A percentile compares a stretch with the other conserved stretches of the same genome.
These are phyloP conservation scores for Phaeosphaeria sp. DNA, from an alignment of 2,329 filamentous ascomycete genomes.

Conservation along the genomic window DNA sequence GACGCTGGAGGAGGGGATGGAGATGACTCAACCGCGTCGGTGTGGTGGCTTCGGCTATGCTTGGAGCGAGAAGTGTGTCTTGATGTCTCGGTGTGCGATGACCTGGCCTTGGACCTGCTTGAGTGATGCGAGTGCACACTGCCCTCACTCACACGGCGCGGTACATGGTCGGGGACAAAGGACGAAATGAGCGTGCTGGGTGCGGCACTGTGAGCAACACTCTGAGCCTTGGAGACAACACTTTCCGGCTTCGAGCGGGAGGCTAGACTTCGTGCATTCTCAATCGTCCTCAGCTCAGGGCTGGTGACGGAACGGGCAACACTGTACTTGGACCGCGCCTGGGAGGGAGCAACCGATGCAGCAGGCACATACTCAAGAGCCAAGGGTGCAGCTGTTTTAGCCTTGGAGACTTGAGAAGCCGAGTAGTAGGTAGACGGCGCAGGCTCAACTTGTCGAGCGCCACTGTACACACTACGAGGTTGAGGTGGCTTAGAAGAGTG, in stretches of 20 bases:
- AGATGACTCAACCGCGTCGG: constrained; percentile 24
- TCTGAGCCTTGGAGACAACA: constrained; percentile 21
- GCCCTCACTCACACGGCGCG: constrained; percentile 35
- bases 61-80: constrained; percentile 35
- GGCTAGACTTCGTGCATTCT: constrained; percentile 25
- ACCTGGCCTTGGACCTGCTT: constrained; percentile 43
- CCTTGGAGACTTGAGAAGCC: constrained; percentile 36
- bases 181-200: constrained; percentile 47
- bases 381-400: constrained; percentile 29
- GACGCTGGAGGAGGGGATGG: constrained; percentile 32
- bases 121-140: constrained; percentile 45
- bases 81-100: constrained; percentile 34
- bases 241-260: constrained; percentile 25
- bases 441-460: constrained; percentile 48
- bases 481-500: background rate
- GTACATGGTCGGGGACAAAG: constrained; percentile 42
- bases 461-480: background rate
- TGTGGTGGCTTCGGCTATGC: constrained; percentile 26
- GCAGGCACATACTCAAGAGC: constrained; percentile 47
- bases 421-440: constrained; percentile 44
- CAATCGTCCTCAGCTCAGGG: constrained; percentile 37
- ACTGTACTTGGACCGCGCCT: constrained; percentile 31
- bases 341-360: constrained; percentile 35
- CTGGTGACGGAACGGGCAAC: constrained; percentile 39
- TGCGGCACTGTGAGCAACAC: constrained; percentile 31